Evolutionary conservation across 2,329 filamentous ascomycete genomes (phyloP).

Genomic region (Fusarium scirpi): DNA sequence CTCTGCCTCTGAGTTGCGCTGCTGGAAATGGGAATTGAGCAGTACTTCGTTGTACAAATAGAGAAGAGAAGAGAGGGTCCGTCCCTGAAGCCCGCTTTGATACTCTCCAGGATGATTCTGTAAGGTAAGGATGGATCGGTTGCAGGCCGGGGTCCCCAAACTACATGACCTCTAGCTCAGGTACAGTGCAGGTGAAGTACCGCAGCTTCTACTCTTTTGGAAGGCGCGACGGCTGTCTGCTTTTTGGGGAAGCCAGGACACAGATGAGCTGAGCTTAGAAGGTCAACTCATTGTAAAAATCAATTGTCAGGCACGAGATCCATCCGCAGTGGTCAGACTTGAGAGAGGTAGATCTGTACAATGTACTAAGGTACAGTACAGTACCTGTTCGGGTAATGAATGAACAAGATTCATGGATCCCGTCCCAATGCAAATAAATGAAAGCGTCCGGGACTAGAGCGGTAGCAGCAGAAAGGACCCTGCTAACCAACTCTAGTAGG

Average conservation of each 20-base stretch:
- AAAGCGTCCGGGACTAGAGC: constrained; percentile 29
- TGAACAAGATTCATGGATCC: constrained; percentile 9
- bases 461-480: constrained; percentile 19
- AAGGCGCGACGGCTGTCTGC: background rate
- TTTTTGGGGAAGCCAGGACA: background rate
- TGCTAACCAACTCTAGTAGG: constrained; percentile 27
- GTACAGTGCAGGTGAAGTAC: constrained; percentile 25
- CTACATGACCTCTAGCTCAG: constrained; percentile 13
- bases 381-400: constrained; percentile 19
- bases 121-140: constrained; percentile 5
- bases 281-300: background rate
- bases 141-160: constrained; percentile 13
- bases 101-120: constrained; percentile 27
- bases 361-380: background rate
- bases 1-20: constrained; percentile 5
- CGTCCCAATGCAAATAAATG: constrained; percentile 28
- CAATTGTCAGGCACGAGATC: background rate
- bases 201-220: background rate
- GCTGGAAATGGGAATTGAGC: constrained; percentile 27
- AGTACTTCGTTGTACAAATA: background rate
- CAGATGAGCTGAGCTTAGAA: background rate
- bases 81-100: constrained; percentile 34
- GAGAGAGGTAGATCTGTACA: background rate
- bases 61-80: constrained; percentile 9
- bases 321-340: background rate